phyloP scores from a whole-genome alignment of 768 basidiomycete genomes.

The Boletus sp. region DNA sequence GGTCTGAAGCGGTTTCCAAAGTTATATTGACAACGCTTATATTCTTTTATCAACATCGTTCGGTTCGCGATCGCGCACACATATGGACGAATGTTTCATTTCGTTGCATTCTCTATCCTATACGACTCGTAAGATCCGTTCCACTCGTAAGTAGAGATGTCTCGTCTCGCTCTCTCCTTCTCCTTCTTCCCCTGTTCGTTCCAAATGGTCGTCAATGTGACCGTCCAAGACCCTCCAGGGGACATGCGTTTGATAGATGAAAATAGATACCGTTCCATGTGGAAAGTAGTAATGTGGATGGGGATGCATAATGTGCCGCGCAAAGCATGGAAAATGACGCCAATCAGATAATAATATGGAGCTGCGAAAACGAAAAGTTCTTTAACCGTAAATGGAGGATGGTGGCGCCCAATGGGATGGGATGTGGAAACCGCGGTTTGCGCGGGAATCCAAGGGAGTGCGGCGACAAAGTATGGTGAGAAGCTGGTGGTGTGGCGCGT shows the following conservation, averaged over 20 bases:
- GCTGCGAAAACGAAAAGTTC: conserved; percentile 14
- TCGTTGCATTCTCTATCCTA: conserved; percentile 40
- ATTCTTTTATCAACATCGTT: background rate
- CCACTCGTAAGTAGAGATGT: conserved; percentile 12
- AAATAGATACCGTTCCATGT: conserved; percentile 29
- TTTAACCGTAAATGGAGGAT: conserved; percentile 2
- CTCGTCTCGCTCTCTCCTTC: conserved; percentile 8
- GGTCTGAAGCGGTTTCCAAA: too few relatives aligned
- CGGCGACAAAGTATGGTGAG: conserved; percentile 13
- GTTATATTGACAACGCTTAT: background rate
- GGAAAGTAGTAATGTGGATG: conserved; percentile 26
- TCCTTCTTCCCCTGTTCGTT: conserved; percentile 10
- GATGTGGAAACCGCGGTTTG: conserved; percentile 11
- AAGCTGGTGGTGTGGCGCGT: conserved; percentile 18
- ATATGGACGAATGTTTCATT: conserved; percentile 37
- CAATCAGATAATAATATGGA: conserved; percentile 29
- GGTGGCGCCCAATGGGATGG: background rate
- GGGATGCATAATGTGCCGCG: conserved; percentile 27
- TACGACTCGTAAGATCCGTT: conserved; percentile 25
- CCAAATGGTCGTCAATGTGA: conserved; percentile 9
- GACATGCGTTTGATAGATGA: conserved; percentile 23
- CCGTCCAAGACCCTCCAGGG: conserved; percentile 26
- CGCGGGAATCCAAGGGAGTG: conserved; percentile 20
- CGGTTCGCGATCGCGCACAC: conserved; percentile 3
- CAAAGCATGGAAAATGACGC: conserved; percentile 17